Evolutionary conservation across 768 basidiomycete species (phyloP).

Genomic region (Boletales sp.): DNA sequence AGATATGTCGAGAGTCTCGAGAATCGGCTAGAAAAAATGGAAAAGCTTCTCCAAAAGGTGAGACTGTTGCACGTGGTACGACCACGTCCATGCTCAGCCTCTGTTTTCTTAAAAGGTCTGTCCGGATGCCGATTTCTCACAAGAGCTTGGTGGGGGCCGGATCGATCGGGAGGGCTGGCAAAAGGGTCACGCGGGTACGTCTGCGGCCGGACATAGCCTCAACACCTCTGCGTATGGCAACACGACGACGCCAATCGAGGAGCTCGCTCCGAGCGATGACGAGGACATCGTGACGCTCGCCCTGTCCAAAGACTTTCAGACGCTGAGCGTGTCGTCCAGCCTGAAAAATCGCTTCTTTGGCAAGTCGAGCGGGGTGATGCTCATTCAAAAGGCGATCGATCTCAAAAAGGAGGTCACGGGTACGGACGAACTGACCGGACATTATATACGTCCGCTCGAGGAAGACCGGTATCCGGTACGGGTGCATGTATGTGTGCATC

Average conservation of each 20-base stretch:
- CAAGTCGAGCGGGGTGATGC: conserved; percentile 40
- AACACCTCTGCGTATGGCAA: conserved; percentile 5
- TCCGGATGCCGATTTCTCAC: conserved; percentile 59
- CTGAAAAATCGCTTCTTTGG: conserved; percentile 32
- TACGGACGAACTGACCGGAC: conserved; percentile 17
- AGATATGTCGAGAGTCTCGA: conserved; percentile 66
- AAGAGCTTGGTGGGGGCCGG: conserved; percentile 46
- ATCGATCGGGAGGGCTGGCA: conserved; percentile 40
- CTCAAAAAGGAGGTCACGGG: conserved; percentile 56
- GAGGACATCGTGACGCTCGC: conserved; percentile 21
- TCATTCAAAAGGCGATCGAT: conserved; percentile 48
- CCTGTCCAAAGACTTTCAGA: conserved; percentile 23
- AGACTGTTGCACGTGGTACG: neutral
- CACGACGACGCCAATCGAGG: conserved; percentile 11
- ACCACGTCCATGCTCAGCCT: no score
- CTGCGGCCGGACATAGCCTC: conserved; percentile 12
- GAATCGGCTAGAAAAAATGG: conserved; percentile 60
- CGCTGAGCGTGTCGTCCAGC: conserved; percentile 13
- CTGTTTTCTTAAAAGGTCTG: conserved; percentile 38
- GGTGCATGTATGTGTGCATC: no score
- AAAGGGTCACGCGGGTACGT: conserved; percentile 10
- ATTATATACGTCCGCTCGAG: neutral
- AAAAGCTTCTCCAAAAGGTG: conserved; percentile 55
- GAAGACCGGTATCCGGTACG: conserved; percentile 18
- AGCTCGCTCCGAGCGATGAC: conserved; percentile 26